phyloP scores from a whole-genome alignment of 371 early-diverging fungal genomes.

The Lichtheimia corymbifera region DNA sequence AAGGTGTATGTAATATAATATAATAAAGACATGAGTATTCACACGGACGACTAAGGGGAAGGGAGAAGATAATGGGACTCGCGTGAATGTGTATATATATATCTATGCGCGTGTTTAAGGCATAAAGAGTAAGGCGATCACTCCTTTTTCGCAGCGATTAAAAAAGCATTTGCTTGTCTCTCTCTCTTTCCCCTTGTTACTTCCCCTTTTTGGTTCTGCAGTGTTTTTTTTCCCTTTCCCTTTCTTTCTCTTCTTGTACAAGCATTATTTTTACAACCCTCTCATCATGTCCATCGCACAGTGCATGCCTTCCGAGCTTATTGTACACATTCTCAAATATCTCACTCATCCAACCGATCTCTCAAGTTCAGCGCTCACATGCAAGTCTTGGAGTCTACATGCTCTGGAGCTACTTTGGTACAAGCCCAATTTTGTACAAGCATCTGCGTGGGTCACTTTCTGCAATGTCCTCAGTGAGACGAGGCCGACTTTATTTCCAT shows the following conservation, averaged over 20 bases:
- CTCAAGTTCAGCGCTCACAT: constrained; percentile 41
- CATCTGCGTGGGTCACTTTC: constrained; percentile 29
- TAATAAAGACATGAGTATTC: not conserved
- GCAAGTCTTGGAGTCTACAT: constrained; percentile 49
- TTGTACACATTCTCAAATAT: constrained; percentile 48
- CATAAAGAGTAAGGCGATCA: too few species aligned
- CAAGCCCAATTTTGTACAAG: constrained; percentile 41
- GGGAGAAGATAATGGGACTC: not conserved
- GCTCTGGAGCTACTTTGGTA: constrained; percentile 55
- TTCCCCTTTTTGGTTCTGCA: constrained; percentile 7
- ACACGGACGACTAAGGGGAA: not conserved
- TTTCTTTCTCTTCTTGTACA: constrained; percentile 13
- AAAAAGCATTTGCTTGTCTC: constrained; percentile 10
- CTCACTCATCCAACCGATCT: constrained; percentile 39
- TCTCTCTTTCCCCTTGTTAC: constrained; percentile 7
- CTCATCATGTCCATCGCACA: constrained; percentile 23
- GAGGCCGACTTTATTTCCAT: constrained; percentile 36
- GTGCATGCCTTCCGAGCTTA: constrained; percentile 44
- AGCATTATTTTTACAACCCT: not conserved
- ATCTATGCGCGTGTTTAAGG: too few species aligned
- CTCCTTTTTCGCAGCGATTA: not conserved
- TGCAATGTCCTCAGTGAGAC: constrained; percentile 23
- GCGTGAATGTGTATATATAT: too few species aligned
- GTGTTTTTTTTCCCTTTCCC: constrained; percentile 7
- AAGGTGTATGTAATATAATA: not conserved